Percentiles rank a stretch among this genome's conserved stretches.
Conservation (phyloP, 345 rosid species). For the Eucalyptus melliodora region DNA sequence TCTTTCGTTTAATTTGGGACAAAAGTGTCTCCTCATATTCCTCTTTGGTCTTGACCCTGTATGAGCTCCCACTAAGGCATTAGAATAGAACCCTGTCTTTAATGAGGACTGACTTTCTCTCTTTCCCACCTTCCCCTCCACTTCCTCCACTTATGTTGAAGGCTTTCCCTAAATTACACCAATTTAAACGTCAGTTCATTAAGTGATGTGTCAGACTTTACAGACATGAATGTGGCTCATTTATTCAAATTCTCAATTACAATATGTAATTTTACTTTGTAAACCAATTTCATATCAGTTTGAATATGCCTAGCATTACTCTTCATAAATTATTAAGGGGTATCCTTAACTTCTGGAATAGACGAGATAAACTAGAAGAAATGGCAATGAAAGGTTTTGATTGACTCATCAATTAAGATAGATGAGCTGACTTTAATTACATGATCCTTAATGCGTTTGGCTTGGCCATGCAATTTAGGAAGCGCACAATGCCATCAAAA, state of each 20-base stretch:
- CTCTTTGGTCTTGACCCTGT: background rate
- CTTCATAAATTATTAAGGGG: background rate
- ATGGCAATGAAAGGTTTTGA: background rate
- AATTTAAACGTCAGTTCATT: background rate
- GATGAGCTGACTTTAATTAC: background rate
- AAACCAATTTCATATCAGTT: background rate
- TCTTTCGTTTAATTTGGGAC: background rate
- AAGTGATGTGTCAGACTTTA: background rate
- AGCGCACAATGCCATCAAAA: background rate
- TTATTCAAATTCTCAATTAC: background rate
- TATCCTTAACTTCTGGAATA: background rate
- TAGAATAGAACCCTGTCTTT: background rate
- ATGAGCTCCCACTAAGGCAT: background rate
- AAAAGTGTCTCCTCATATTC: background rate
- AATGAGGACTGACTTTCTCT: background rate
- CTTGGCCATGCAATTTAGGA: background rate
- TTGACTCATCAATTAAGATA: background rate
- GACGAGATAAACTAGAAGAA: background rate
- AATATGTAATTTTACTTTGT: background rate
- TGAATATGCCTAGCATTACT: background rate
- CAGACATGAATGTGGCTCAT: background rate
- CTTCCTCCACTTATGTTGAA: background rate
- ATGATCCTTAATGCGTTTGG: background rate
- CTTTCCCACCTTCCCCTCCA: background rate
- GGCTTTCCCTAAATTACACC: background rate